Evolutionary conservation across 73 alveolate species (phyloP), one percentile per base, ranked within the genome.

Genomic region (Vitrella brassicaformis): DNA sequence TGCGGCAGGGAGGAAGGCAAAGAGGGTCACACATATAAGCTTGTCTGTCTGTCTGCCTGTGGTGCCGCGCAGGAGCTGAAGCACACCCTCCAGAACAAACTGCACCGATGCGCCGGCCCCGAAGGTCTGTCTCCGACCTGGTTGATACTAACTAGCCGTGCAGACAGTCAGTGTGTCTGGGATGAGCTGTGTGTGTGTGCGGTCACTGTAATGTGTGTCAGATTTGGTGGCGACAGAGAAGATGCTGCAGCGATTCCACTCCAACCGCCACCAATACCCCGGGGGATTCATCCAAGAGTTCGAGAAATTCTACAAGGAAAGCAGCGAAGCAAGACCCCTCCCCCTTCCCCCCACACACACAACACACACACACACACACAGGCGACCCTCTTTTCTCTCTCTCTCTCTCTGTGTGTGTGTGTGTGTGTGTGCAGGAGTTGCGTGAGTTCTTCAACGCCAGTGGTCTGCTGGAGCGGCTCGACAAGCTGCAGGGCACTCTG

Each of bases 31-130:
- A n/a, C 67, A n/a, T n/a, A 22, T 47, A 25, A 22, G 67, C 27
- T n/a, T 22, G 27, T 9, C 1, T 25, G 67, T 47, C 67, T 47
- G 0, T 25, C 25, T 47, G 19, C 0, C 10, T n/a, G 25, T n/a
- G 67, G 25, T 47, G 25, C 10, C 25, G 19, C 25, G 10, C 67
- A 83, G 66, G 95, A 89, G 72, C 86, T 86, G 47, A 91, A 90
- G 80, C 93, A 90, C 86, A 85, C 84, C 75, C 89, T 93, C 69
- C 92, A 93, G 85, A 93, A 93, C 90, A 93, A 93, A 88, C 88
- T 93, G 73, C 98, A 93, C 81, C 87, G 98, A 72, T 89, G 94
- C 65, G 98, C 97, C 0, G 91, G 88, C 47, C 98, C 98, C 8
- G 95, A 92, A 32, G 98, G n/a, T n/a, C n/a, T n/a, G n/a, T n/a